Percentiles rank a stretch among this genome's conserved stretches.
Conservation (phyloP, 352 stramenopile genomes). For the Pythium aphanidermatum region DNA sequence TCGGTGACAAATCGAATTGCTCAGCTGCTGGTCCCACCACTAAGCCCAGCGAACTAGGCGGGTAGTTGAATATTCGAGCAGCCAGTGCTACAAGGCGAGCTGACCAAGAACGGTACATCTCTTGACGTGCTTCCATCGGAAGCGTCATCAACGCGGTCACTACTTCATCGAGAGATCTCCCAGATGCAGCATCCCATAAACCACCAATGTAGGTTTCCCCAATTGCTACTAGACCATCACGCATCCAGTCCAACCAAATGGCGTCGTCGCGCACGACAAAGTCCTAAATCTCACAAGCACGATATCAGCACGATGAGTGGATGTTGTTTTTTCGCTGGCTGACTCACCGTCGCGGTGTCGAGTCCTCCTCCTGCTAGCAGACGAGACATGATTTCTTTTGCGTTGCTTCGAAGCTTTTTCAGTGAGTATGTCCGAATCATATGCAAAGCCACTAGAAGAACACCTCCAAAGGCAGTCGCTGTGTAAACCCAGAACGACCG, state of each 20-base stretch:
- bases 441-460: constrained; percentile 50
- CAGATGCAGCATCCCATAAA: constrained; percentile 55
- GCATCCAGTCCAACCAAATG: constrained; percentile 87
- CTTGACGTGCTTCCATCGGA: constrained; percentile 69
- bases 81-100: constrained; percentile 67
- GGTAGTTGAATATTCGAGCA: constrained; percentile 72
- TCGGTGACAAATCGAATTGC: constrained; percentile 67
- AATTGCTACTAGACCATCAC: constrained; percentile 73
- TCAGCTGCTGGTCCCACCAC: constrained; percentile 62
- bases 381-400: constrained; percentile 69
- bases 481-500: constrained; percentile 79
- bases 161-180: constrained; percentile 58
- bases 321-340: not conserved
- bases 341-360: constrained; percentile 40
- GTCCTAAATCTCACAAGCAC: constrained; percentile 36
- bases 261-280: constrained; percentile 73
- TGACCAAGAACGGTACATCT: constrained; percentile 85
- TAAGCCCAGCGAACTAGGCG: constrained; percentile 56
- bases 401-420: constrained; percentile 52
- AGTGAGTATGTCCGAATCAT: constrained; percentile 72
- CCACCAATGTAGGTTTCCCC: constrained; percentile 77
- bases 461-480: constrained; percentile 48
- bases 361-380: constrained; percentile 60
- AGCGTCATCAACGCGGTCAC: constrained; percentile 73
- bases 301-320: not conserved